A percentile compares a stretch with the other conserved stretches of the same genome.
Conservation (phyloP, 164 flowering plant genomes). For the Nymphaea colorata region DNA sequence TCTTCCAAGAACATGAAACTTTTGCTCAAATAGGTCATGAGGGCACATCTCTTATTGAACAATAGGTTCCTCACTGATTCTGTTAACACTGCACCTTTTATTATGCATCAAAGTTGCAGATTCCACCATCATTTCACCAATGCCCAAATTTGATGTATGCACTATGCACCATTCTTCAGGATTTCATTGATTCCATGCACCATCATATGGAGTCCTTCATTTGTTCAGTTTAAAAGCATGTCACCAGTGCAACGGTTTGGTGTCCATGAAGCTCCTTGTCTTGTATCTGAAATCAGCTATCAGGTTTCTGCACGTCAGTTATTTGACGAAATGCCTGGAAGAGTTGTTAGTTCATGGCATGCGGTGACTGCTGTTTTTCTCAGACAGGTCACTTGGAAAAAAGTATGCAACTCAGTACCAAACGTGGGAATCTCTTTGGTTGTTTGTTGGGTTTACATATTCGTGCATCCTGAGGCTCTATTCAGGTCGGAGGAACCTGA, state of each 20-base stretch:
- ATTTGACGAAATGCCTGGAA: conserved; percentile 59
- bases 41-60: background rate
- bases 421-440: conserved; percentile 25
- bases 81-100: background rate
- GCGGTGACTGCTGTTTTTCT: conserved; percentile 63
- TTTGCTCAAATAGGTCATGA: background rate
- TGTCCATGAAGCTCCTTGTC: conserved; percentile 68
- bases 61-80: background rate
- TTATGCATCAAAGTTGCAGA: background rate
- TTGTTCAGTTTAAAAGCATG: conserved; percentile 58
- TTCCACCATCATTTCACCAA: background rate
- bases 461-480: conserved; percentile 75
- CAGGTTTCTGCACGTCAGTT: conserved; percentile 42
- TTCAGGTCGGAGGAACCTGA: conserved; percentile 9
- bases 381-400: conserved; percentile 35
- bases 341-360: conserved; percentile 64
- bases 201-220: conserved; percentile 62
- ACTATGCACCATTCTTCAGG: conserved; percentile 52
- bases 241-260: conserved; percentile 39
- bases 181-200: conserved; percentile 44
- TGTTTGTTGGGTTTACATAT: conserved; percentile 66
- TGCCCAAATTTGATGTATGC: conserved; percentile 21
- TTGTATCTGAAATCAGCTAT: conserved; percentile 36
- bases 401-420: conserved; percentile 26
- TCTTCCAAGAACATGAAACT: background rate